A percentile compares a stretch with the other conserved stretches of the same genome.
Evolutionary conservation across 1,284 basidiomycete species (phyloP).

Genomic region (Tetrapyrgos nigripes): DNA sequence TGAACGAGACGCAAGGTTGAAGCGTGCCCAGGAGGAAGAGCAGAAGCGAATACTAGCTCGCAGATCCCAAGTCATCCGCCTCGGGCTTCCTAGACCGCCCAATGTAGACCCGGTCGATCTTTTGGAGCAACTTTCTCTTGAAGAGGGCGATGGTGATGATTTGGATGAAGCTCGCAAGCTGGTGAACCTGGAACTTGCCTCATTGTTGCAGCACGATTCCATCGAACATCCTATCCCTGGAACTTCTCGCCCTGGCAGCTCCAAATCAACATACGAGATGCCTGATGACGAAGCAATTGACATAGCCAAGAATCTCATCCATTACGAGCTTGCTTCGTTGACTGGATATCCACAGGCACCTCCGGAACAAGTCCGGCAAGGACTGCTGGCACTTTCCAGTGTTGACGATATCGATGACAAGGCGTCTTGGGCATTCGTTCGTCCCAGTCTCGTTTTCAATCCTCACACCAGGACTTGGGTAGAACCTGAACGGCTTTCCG

Average conservation of each 20-base stretch:
- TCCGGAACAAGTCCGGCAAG: slow-evolving; percentile 79
- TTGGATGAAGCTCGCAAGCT: slow-evolving; percentile 63
- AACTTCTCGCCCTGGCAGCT: slow-evolving; percentile 80
- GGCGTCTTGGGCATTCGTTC: slow-evolving; percentile 72
- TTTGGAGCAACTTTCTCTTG: slow-evolving; percentile 63
- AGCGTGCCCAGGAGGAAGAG: slow-evolving; percentile 76
- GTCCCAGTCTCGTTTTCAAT: slow-evolving; percentile 70
- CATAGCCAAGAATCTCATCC: slow-evolving; percentile 76
- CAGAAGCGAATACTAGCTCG: slow-evolving; percentile 81
- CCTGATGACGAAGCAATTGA: slow-evolving; percentile 84
- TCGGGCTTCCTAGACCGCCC: slow-evolving; percentile 85
- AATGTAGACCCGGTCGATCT: slow-evolving; percentile 79
- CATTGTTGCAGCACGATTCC: slow-evolving; percentile 88
- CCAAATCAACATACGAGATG: slow-evolving; percentile 74
- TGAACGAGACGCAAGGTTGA: slow-evolving; percentile 86
- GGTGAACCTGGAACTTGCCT: slow-evolving; percentile 82
- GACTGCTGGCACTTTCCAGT: slow-evolving; percentile 66
- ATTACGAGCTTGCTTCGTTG: slow-evolving; percentile 79
- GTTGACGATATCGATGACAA: slow-evolving; percentile 64
- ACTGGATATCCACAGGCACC: slow-evolving; percentile 89
- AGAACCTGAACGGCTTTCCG: slow-evolving; percentile 61
- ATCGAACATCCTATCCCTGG: slow-evolving; percentile 91
- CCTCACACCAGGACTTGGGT: slow-evolving; percentile 69
- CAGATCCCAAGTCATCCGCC: slow-evolving; percentile 84
- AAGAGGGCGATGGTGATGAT: slow-evolving; percentile 56